Base-by-base conservation (phyloP, 2,329 filamentous ascomycete species). In the Colletotrichum euphorbiae region DNA sequence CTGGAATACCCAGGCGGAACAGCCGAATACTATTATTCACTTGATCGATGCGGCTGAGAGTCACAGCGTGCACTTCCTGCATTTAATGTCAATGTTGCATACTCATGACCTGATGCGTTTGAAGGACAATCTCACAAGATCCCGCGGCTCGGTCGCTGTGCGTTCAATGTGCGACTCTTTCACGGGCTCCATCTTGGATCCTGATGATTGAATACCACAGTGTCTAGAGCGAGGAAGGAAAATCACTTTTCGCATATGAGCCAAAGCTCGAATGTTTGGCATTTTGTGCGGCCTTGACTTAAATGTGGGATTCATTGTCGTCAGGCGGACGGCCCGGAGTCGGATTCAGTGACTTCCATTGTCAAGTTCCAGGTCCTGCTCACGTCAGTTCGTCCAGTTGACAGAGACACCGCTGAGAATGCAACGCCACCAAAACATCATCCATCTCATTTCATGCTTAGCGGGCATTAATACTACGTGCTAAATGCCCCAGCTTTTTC, bases 121-220 rank as follows among this genome's bases (percentile, higher is more conserved):
- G 24, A 4, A 24, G 24, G 33, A 13, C 8, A 13, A 38, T 8
- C 61, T 13, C 74, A 86, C 87, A 69, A 86, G 80, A 66, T 91
- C 88, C 65, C 93, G 89, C 46, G 91, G 92, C 75, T 96, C 91
- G 43, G 85, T 79, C 3, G 91, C 90, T 11, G 93, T 97, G 60
- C 93, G 87, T 72, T 93, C 87, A 67, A 91, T 82, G 74, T 96
- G 93, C 69, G 69, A 68, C 11, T 61, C 40, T 42, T 78, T 79
- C 38, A 1, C 24, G 19, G 12, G n/a, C 31, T 45, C 28, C 68
- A 70, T 70, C 6, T 9, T 24, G 6, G 43, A 21, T 12, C 15
- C 24, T 15, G 12, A 24, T 17, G 24, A 46, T 13, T 4, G 4
- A 24, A 60, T 19, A 4, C 6, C 12, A 17, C 13, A 33, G 12